phyloP scores from a whole-genome alignment of 805 yeast species.

The Schwanniomyces occidentalis region DNA sequence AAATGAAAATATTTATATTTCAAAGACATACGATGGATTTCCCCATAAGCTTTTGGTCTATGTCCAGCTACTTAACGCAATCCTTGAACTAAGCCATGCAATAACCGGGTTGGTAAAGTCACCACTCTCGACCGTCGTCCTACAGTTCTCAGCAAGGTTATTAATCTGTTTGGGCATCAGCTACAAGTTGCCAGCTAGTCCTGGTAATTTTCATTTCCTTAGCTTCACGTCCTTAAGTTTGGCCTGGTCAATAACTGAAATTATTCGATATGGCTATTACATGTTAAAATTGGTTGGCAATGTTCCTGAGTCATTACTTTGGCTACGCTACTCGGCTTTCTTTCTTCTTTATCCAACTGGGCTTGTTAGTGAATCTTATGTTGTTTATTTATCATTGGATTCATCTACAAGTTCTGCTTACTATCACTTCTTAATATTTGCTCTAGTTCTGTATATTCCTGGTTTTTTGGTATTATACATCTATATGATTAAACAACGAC shows the following conservation, averaged over 20 bases:
- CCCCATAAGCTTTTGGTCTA: slow-evolving; percentile 31
- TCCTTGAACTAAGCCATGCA: slow-evolving; percentile 23
- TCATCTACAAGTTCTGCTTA: slow-evolving; percentile 13
- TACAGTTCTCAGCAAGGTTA: slow-evolving; percentile 32
- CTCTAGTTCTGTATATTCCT: slow-evolving; percentile 27
- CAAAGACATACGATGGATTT: slow-evolving; percentile 11
- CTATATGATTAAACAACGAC: slow-evolving; percentile 32
- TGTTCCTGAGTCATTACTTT: slow-evolving; percentile 20
- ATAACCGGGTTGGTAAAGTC: slow-evolving; percentile 28
- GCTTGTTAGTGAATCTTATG: slow-evolving; percentile 24
- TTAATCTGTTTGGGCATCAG: slow-evolving; percentile 29
- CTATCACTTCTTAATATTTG: slow-evolving; percentile 21
- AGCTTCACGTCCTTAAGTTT: slow-evolving; percentile 21
- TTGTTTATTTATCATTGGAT: slow-evolving; percentile 25
- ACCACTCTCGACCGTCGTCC: slow-evolving; percentile 22
- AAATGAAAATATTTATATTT: slow-evolving; percentile 9
- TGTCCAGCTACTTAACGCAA: slow-evolving; percentile 26
- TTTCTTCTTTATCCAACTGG: slow-evolving; percentile 33
- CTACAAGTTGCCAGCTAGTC: slow-evolving; percentile 25
- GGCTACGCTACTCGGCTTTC: slow-evolving; percentile 31
- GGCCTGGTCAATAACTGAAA: slow-evolving; percentile 33
- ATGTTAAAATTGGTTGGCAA: slow-evolving; percentile 16
- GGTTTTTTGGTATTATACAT: slow-evolving; percentile 28
- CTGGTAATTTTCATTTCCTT: slow-evolving; percentile 23
- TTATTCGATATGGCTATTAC: slow-evolving; percentile 30